Evolutionary conservation across 768 basidiomycete species (phyloP).

Genomic region (Cytidiella melzeri): DNA sequence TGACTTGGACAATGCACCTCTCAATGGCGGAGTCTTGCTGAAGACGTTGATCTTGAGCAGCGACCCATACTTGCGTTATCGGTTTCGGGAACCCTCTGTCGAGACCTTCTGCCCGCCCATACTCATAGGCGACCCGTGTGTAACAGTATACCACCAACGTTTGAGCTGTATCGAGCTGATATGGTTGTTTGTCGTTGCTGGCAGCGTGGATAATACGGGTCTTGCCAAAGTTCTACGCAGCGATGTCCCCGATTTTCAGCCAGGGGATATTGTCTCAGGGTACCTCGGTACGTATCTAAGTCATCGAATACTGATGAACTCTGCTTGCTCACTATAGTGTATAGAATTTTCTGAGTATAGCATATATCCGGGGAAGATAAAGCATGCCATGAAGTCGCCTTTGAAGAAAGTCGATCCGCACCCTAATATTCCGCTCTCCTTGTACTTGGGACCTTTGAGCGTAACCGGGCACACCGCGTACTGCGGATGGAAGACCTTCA

Average conservation of each 20-base stretch:
- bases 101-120: constrained; percentile 3
- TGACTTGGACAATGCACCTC: constrained; percentile 16
- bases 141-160: not conserved
- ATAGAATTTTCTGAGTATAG: constrained; percentile 8
- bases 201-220: constrained; percentile 11
- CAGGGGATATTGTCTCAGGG: constrained; percentile 5
- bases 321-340: not conserved
- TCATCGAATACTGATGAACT: not conserved
- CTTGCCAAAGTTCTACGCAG: constrained; percentile 8
- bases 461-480: constrained; percentile 21
- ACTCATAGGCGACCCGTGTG: not conserved
- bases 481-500: constrained; percentile 32
- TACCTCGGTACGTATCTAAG: constrained; percentile 1
- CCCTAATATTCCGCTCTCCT: not conserved
- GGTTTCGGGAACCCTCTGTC: constrained; percentile 9
- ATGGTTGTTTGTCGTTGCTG: not conserved
- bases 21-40: constrained; percentile 17
- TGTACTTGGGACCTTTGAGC: constrained; percentile 4
- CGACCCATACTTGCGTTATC: constrained; percentile 16
- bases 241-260: constrained; percentile 8
- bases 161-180: not conserved
- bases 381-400: not conserved
- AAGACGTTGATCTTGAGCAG: constrained; percentile 14
- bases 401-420: constrained; percentile 2
- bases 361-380: constrained; percentile 3